Evolutionary conservation across 345 rosid genomes (phyloP).

Genomic region (Citrus sinensis): DVS_A1.0 CM039168.1:27468001-27468500

Average conservation of each 20-base stretch:
- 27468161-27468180: neutral
- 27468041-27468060: slow-evolving; percentile 15
- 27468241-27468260: neutral
- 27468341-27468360: neutral
- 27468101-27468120: neutral
- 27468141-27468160: neutral
- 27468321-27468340: too few species aligned
- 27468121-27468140: neutral
- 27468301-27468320: too few species aligned
- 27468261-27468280: too few species aligned
- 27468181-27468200: too few species aligned
- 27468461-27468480: neutral
- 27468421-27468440: neutral
- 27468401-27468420: too few species aligned
- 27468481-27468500: too few species aligned
- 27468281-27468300: too few species aligned
- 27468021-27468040: slow-evolving; percentile 31
- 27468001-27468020: neutral
- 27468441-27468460: neutral
- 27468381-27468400: too few species aligned
- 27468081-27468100: neutral
- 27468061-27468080: neutral
- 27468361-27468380: neutral
- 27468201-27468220: too few species aligned
- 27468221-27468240: neutral